Evolutionary conservation across 192 early-diverging fungal genomes (phyloP).

Genomic region (Coemansia sp.): DNA sequence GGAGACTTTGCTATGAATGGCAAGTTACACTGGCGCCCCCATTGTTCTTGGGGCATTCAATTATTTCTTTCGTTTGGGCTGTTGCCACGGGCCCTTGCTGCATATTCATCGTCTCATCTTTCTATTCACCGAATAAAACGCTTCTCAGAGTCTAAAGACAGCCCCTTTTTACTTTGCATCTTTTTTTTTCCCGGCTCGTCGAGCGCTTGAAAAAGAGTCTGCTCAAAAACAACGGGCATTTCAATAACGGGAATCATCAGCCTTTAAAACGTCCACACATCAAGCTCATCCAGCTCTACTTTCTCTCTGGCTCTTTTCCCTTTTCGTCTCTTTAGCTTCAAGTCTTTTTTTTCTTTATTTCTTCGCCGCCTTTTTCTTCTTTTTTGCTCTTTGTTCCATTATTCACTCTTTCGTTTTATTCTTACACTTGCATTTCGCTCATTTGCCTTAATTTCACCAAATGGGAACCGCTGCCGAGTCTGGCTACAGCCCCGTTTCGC

Average conservation of each 20-base stretch:
- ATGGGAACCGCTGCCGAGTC: slow-evolving; percentile 25
- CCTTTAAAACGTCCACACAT: background rate
- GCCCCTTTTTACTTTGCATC: slow-evolving; percentile 1
- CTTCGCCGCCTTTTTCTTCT: background rate
- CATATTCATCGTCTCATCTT: background rate
- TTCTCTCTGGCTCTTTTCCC: background rate
- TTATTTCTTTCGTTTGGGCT: background rate
- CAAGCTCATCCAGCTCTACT: background rate
- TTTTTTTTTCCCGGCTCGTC: background rate
- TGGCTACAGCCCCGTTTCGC: slow-evolving; percentile 8
- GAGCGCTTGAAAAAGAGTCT: background rate
- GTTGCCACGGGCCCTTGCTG: slow-evolving; percentile 3
- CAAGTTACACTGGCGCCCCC: background rate
- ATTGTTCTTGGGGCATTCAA: background rate
- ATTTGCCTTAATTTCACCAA: background rate
- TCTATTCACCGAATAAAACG: background rate
- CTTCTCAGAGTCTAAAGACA: background rate
- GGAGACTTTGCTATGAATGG: background rate
- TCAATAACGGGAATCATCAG: background rate
- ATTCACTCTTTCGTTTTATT: background rate
- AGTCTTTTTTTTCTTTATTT: background rate
- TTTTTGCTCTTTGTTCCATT: background rate
- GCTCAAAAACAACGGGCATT: background rate
- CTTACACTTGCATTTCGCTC: slow-evolving; percentile 6
- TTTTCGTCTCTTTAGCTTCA: background rate